Conservation (phyloP, 768 basidiomycete species). For the Suillus tomentosus region DNA sequence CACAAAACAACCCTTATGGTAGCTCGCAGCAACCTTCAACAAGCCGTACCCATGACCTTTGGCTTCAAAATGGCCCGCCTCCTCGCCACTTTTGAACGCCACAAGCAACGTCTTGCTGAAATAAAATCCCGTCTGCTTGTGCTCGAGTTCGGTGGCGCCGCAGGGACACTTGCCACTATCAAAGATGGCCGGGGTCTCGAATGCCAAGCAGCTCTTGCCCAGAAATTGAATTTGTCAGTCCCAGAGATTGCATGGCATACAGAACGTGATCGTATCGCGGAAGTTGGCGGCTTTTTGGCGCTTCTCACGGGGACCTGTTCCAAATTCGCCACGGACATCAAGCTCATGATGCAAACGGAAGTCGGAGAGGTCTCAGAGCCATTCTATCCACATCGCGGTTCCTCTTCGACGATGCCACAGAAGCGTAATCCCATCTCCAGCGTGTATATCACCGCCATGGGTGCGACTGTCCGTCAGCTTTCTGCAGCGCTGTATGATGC, state of each 20-base stretch:
- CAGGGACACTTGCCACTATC: conserved; percentile 47
- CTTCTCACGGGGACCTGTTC: conserved; percentile 47
- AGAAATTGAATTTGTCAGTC: conserved; percentile 20
- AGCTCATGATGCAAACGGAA: conserved; percentile 51
- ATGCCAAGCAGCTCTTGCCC: conserved; percentile 28
- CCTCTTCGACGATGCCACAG: conserved; percentile 53
- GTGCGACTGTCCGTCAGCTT: conserved; percentile 43
- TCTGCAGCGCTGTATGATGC: conserved; percentile 44
- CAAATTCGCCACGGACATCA: conserved; percentile 47
- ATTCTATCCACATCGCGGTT: conserved; percentile 44
- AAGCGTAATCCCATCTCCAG: conserved; percentile 50
- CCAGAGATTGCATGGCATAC: conserved; percentile 41
- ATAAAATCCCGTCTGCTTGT: conserved; percentile 41
- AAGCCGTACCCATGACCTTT: conserved; percentile 49
- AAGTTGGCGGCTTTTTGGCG: conserved; percentile 46
- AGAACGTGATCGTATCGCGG: conserved; percentile 46
- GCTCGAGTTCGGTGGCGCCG: conserved; percentile 48
- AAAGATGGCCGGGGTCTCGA: conserved; percentile 35
- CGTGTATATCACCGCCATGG: conserved; percentile 47
- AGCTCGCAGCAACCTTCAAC: conserved; percentile 49
- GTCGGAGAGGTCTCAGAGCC: conserved; percentile 48
- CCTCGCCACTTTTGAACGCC: conserved; percentile 44
- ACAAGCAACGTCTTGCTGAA: conserved; percentile 38
- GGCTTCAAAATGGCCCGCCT: conserved; percentile 50
- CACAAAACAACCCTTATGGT: conserved; percentile 46